Evolutionary conservation across 1,284 basidiomycete species (phyloP), one percentile per base, ranked within the genome.

Genomic region (Microbotryum scabiosae): DNA sequence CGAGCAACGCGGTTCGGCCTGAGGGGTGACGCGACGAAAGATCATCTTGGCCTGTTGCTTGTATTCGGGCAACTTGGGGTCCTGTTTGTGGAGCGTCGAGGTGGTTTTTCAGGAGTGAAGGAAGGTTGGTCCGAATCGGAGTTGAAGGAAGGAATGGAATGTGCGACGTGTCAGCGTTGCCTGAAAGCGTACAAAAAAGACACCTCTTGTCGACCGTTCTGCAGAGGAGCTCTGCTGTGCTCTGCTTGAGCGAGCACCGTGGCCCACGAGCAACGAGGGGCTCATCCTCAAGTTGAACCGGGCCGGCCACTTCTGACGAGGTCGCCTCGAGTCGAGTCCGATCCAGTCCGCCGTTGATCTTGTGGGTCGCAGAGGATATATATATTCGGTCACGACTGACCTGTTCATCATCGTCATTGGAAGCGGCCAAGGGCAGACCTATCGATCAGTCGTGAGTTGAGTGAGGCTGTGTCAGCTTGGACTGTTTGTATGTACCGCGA

Each of bases 31-130:
- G 52, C 94, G 85, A 60, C 93, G 82, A 74, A 97, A 96, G 72
- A 99, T 87, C 70, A 97, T 82, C 77, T 98, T 98, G 53, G 92
- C 85, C 75, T 98, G 94, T 72, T 97, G 94, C 76, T 97, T 98
- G 82, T 97, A 91, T 77, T 97, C 94, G 71, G 92, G 89, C 53
- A 98, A 80, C 61, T 87, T 82, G 72, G 87, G 72, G 68, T 60
- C 73, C 64, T 59, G 69, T 10, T 66, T n/a, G 21, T 50, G 49
- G 30, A 50, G 54, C 62, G 59, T 36, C 48, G 32, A 32, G 57
- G 51, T 8, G 23, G 0, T 41, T 43, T 41, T 28, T 36, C 36
- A 20, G 43, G 28, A 49, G n/a, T 23, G 21, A 26, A 30, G 30
- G 9, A 8, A 30, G 26, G 10, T 20, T 2, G 26, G 47, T 23